phyloP scores from a whole-genome alignment of 2,329 filamentous ascomycete species.

The Thielaviopsis ethacetica region DNA sequence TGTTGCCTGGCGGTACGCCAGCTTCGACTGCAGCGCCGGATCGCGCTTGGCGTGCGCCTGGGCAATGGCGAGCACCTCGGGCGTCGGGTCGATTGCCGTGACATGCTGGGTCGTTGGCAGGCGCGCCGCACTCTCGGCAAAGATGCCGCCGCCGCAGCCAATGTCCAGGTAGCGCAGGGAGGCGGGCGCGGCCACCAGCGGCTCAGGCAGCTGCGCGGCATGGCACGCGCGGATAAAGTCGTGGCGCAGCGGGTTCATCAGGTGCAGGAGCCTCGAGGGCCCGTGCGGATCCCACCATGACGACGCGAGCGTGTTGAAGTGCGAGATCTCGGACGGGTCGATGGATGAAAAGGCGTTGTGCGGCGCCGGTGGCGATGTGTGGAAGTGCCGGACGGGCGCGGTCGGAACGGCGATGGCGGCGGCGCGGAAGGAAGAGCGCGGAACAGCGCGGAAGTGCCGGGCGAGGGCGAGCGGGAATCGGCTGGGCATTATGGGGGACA shows the following conservation, averaged over 20 bases:
- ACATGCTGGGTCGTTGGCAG: conserved; percentile 46
- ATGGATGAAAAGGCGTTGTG: conserved; percentile 46
- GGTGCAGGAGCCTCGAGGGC: conserved; percentile 77
- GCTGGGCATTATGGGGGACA: too few species aligned
- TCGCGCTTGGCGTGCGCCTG: conserved; percentile 59
- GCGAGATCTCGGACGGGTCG: conserved; percentile 74
- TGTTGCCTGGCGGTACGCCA: conserved; percentile 59
- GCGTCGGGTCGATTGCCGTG: conserved; percentile 63
- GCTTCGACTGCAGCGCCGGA: conserved; percentile 44
- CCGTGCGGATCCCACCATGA: conserved; percentile 97
- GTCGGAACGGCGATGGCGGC: too few species aligned
- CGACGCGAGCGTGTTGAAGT: conserved; percentile 86
- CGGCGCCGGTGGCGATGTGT: conserved; percentile 13
- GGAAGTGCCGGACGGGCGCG: conserved; percentile 13
- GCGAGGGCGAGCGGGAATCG: too few species aligned
- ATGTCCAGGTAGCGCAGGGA: conserved; percentile 68
- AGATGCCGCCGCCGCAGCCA: conserved; percentile 91
- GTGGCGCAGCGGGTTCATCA: conserved; percentile 96
- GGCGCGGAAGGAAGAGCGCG: too few species aligned
- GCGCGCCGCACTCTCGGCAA: conserved; percentile 72
- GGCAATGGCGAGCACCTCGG: conserved; percentile 59
- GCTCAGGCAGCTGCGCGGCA: conserved; percentile 31
- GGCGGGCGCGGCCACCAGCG: conserved; percentile 18
- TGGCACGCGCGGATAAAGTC: conserved; percentile 72
- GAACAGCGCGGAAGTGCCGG: too few species aligned